These are phyloP conservation scores for Jaapia argillacea DNA, from an alignment of 768 basidiomycete genomes.

Conservation along the genomic window DNA sequence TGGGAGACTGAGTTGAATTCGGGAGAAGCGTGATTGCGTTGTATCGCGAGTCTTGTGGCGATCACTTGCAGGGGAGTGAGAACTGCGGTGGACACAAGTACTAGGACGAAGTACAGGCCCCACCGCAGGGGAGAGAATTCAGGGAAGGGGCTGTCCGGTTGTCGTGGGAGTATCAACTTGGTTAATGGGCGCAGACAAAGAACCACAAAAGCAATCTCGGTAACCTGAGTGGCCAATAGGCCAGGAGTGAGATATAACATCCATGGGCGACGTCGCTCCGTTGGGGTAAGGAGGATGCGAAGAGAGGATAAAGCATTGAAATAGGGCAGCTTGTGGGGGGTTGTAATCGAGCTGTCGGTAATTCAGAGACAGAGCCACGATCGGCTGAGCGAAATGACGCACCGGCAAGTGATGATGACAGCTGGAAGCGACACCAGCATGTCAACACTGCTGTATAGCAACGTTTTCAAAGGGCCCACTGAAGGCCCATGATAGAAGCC, in stretches of 20 bases:
- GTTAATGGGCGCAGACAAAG: neutral
- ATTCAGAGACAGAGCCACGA: no score
- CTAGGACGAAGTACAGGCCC: constrained; percentile 45
- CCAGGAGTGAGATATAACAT: constrained; percentile 73
- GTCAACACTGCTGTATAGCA: constrained; percentile 54
- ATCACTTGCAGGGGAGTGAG: constrained; percentile 78
- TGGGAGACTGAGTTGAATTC: constrained; percentile 69
- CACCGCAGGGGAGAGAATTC: constrained; percentile 42
- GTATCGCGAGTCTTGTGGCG: constrained; percentile 67
- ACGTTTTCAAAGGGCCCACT: constrained; percentile 46
- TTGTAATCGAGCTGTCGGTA: constrained; percentile 60
- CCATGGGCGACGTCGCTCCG: constrained; percentile 74
- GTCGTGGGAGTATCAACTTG: neutral
- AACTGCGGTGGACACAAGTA: constrained; percentile 43
- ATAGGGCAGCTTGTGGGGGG: constrained; percentile 67
- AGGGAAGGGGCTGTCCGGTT: constrained; percentile 17
- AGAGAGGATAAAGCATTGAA: constrained; percentile 47
- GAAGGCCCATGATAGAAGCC: constrained; percentile 57
- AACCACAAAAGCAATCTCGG: constrained; percentile 30
- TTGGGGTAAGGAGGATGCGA: constrained; percentile 68
- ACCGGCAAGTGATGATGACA: constrained; percentile 72
- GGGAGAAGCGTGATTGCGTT: constrained; percentile 71
- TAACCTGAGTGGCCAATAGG: constrained; percentile 31
- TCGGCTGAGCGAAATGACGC: no score
- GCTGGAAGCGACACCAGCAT: constrained; percentile 62